A percentile compares a stretch with the other conserved stretches of the same genome.
Evolutionary conservation across 306 rosid species (phyloP).

Genomic region (Cicer cuneatum): DNA sequence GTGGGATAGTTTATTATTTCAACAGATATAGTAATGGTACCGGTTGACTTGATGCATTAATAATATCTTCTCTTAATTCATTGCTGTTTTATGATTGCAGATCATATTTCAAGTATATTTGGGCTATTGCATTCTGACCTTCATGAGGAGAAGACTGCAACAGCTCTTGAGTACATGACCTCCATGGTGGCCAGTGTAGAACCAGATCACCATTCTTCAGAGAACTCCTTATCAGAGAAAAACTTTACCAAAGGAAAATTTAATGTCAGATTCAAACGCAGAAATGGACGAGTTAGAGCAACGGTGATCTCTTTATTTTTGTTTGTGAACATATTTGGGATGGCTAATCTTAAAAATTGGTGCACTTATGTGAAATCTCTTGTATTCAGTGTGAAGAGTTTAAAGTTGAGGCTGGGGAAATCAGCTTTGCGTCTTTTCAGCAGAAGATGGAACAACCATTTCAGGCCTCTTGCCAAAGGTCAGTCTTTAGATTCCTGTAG

Average conservation of each 20-base stretch:
- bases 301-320: conserved; percentile 61
- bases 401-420: conserved; percentile 61
- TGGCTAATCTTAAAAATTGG: conserved; percentile 33
- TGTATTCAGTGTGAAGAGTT: conserved; percentile 69
- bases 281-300: conserved; percentile 94
- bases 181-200: conserved; percentile 80
- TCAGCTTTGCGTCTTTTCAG: conserved; percentile 60
- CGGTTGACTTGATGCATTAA: conserved; percentile 15
- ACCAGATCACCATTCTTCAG: conserved; percentile 60
- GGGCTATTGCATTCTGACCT: conserved; percentile 85
- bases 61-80: conserved; percentile 30
- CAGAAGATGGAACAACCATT: conserved; percentile 56
- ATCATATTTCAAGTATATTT: conserved; percentile 74
- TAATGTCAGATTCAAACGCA: conserved; percentile 77
- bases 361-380: conserved; percentile 39
- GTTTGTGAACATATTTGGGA: conserved; percentile 14
- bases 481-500: conserved; percentile 44
- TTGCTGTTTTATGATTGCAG: conserved; percentile 53
- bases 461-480: conserved; percentile 85
- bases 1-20: conserved; percentile 20
- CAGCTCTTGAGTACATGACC: conserved; percentile 80
- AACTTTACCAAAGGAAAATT: conserved; percentile 69
- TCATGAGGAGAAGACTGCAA: conserved; percentile 72
- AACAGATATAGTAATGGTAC: conserved; percentile 12
- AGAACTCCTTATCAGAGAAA: conserved; percentile 51